Percentiles rank a stretch among this genome's conserved stretches.
Conservation (phyloP, 2,329 filamentous ascomycete genomes). For the Epichloe sylvatica region DNA sequence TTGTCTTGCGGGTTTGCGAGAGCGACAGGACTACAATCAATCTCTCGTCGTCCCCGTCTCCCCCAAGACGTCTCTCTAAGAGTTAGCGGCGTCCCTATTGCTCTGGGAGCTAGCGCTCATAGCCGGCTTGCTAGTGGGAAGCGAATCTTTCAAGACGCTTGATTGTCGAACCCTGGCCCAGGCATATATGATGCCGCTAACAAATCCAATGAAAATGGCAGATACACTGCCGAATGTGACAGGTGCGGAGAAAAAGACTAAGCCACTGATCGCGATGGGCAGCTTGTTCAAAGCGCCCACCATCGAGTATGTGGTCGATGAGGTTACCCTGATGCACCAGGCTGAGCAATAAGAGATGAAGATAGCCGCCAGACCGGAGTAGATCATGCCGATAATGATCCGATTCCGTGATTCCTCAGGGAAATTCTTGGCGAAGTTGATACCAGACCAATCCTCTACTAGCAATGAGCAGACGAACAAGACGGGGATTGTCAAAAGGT, state of each 20-base stretch:
- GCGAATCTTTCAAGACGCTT: constrained; percentile 47
- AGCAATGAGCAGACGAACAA: constrained; percentile 69
- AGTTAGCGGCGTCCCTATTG: constrained; percentile 69
- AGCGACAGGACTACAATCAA: too few species aligned
- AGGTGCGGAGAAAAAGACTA: constrained; percentile 90
- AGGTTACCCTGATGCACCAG: constrained; percentile 96
- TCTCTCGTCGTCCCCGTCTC: too few species aligned
- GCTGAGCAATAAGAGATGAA: constrained; percentile 99
- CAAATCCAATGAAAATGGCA: constrained; percentile 80
- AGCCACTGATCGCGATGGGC: constrained; percentile 79
- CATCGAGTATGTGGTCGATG: constrained; percentile 97
- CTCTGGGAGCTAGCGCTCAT: constrained; percentile 89
- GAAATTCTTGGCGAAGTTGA: constrained; percentile 80
- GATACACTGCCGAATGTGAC: constrained; percentile 85
- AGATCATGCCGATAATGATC: constrained; percentile 77
- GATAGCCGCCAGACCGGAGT: constrained; percentile 83
- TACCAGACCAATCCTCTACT: constrained; percentile 80
- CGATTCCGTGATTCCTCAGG: constrained; percentile 64
- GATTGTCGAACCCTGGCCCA: constrained; percentile 50
- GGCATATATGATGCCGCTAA: constrained; percentile 84
- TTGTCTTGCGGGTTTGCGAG: too few species aligned
- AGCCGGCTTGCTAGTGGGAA: constrained; percentile 51
- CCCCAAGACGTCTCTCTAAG: constrained; percentile 9
- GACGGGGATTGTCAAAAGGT: constrained; percentile 94
- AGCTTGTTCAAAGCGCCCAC: constrained; percentile 97